phyloP scores from a whole-genome alignment of 2,329 filamentous ascomycete genomes.

The Fusarium anthophilum region DNA sequence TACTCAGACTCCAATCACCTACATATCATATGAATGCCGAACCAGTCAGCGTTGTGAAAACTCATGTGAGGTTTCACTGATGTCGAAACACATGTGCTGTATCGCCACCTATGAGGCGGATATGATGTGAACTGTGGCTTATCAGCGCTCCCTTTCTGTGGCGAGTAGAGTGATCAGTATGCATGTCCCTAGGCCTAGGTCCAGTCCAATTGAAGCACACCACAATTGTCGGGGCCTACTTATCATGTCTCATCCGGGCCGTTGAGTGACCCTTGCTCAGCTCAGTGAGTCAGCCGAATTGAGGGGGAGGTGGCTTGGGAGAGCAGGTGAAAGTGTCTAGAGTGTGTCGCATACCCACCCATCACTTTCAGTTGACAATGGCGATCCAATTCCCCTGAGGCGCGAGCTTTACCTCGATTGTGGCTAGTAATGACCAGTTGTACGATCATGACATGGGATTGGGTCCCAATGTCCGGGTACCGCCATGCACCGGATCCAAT shows the following conservation, averaged over 20 bases:
- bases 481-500: constrained; percentile 3
- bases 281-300: constrained; percentile 31
- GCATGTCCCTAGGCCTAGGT: background rate
- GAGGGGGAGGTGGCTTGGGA: background rate
- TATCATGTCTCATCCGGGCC: constrained; percentile 33
- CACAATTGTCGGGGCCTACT: constrained; percentile 24
- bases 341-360: constrained; percentile 15
- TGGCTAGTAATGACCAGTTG: constrained; percentile 36
- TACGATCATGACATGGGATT: constrained; percentile 17
- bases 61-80: background rate
- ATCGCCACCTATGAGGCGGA: constrained; percentile 25
- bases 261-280: constrained; percentile 38
- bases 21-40: background rate
- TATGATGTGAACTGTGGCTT: constrained; percentile 34
- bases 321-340: background rate
- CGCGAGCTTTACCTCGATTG: constrained; percentile 35
- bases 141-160: constrained; percentile 8
- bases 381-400: constrained; percentile 26
- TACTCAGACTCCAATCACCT: background rate
- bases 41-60: constrained; percentile 26
- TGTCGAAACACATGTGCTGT: background rate
- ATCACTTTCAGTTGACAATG: constrained; percentile 11
- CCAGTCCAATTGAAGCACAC: background rate
- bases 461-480: background rate
- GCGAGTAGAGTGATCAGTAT: constrained; percentile 5